Evolutionary conservation across 306 rosid genomes (phyloP).

Genomic region (Hylodesmum podocarpum): DNA sequence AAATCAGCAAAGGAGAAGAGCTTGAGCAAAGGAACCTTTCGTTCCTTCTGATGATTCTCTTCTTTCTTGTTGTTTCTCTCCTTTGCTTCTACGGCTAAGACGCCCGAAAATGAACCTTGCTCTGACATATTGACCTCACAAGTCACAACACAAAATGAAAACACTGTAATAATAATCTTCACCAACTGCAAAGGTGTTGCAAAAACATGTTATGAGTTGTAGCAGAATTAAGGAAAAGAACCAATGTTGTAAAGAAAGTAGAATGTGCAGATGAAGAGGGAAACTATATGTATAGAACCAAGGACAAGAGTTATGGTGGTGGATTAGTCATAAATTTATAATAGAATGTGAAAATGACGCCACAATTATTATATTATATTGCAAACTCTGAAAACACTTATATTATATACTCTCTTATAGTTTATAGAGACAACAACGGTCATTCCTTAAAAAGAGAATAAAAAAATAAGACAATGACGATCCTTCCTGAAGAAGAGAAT

Average conservation of each 20-base stretch:
- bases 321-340: constrained; percentile 6
- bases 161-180: neutral
- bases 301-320: neutral
- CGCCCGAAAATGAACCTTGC: constrained; percentile 14
- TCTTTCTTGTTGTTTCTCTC: neutral
- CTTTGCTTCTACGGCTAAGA: neutral
- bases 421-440: too few relatives aligned
- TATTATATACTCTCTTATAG: too few relatives aligned
- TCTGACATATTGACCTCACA: constrained; percentile 29
- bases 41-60: neutral
- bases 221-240: neutral
- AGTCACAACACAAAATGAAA: neutral
- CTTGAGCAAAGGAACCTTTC: constrained; percentile 57
- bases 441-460: too few relatives aligned
- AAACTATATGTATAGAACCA: neutral
- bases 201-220: neutral
- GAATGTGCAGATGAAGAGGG: neutral
- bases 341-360: neutral
- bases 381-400: too few relatives aligned
- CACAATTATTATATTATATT: neutral
- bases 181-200: neutral
- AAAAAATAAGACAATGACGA: too few relatives aligned
- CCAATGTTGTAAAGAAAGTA: constrained; percentile 1
- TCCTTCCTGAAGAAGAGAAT: too few relatives aligned
- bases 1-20: constrained; percentile 75